Conservation (phyloP, 2,329 filamentous ascomycete species). For the Dactylonectria estremocensis region DNA sequence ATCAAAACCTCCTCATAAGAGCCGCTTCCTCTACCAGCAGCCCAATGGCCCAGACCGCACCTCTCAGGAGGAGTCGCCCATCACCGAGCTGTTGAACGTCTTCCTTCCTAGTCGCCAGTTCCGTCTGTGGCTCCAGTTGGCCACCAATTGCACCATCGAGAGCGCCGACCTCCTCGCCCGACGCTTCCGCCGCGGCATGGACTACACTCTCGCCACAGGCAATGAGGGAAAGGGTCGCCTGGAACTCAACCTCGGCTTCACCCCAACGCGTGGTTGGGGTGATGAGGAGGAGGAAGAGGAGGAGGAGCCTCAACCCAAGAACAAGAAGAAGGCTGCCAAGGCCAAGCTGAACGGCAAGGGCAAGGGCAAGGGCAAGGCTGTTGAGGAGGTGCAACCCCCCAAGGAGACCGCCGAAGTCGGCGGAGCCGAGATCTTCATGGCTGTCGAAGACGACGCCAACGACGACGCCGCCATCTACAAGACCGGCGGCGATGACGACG, state of each 20-base stretch:
- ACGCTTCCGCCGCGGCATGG: conserved; percentile 86
- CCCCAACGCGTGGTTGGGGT: conserved; percentile 89
- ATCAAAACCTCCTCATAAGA: conserved; percentile 93
- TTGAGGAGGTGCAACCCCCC: conserved; percentile 45
- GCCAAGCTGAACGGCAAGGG: conserved; percentile 52
- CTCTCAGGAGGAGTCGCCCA: conserved; percentile 66
- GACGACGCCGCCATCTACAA: conserved; percentile 92
- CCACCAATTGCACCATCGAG: conserved; percentile 82
- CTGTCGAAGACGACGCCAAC: conserved; percentile 80
- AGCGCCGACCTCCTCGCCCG: conserved; percentile 86
- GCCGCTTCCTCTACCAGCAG: conserved; percentile 89
- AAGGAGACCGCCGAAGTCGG: conserved; percentile 72
- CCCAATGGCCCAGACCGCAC: conserved; percentile 58
- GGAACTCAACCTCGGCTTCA: conserved; percentile 90
- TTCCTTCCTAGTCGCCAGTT: conserved; percentile 90
- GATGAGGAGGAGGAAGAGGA: conserved; percentile 71
- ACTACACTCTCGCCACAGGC: conserved; percentile 94
- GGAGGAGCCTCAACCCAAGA: conserved; percentile 50
- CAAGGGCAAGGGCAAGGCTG: conserved; percentile 47
- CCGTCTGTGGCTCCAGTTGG: conserved; percentile 88
- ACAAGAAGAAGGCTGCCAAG: conserved; percentile 52
- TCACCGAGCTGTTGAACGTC: conserved; percentile 84
- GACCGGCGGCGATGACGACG: conserved; percentile 83
- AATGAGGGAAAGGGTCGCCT: conserved; percentile 84
- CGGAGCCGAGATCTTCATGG: conserved; percentile 94